Conservation (phyloP, 805 yeast species). For the Saccharomycopsis malanga region DNA sequence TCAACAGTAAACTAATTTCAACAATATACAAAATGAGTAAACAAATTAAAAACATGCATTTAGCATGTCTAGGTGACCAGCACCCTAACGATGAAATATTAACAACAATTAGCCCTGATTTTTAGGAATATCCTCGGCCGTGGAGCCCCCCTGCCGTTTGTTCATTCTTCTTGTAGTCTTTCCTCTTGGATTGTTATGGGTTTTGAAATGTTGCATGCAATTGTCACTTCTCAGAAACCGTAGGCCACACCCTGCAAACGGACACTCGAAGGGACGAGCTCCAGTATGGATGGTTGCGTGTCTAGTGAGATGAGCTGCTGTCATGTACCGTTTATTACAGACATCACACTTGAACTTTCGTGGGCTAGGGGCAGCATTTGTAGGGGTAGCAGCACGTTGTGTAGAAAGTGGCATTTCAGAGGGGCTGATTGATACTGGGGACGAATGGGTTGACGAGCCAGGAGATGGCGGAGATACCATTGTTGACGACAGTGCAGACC, state of each 20-base stretch:
- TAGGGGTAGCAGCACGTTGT: background rate
- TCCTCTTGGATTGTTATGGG: conserved; percentile 21
- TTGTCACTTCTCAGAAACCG: conserved; percentile 21
- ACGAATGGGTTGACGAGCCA: too few relatives aligned
- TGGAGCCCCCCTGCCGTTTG: too few relatives aligned
- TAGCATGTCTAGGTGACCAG: too few relatives aligned
- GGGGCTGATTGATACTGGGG: background rate
- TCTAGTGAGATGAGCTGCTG: conserved; percentile 19
- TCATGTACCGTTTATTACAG: conserved; percentile 20
- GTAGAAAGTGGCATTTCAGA: too few relatives aligned
- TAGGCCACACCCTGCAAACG: conserved; percentile 21
- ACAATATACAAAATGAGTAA: too few relatives aligned
- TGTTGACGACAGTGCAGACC: too few relatives aligned
- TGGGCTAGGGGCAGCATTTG: background rate
- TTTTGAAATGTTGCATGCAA: conserved; percentile 21
- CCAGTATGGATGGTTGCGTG: conserved; percentile 20
- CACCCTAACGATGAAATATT: too few relatives aligned
- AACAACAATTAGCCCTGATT: too few relatives aligned
- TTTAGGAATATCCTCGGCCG: too few relatives aligned
- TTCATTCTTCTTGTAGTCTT: conserved; percentile 21
- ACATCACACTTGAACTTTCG: conserved; percentile 12
- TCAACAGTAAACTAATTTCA: too few relatives aligned
- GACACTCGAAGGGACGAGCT: conserved; percentile 19
- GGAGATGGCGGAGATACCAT: too few relatives aligned
- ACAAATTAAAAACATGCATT: too few relatives aligned